phyloP scores from a whole-genome alignment of 2,329 filamentous ascomycete genomes.

The Phaeosphaeriaceae sp. region DNA sequence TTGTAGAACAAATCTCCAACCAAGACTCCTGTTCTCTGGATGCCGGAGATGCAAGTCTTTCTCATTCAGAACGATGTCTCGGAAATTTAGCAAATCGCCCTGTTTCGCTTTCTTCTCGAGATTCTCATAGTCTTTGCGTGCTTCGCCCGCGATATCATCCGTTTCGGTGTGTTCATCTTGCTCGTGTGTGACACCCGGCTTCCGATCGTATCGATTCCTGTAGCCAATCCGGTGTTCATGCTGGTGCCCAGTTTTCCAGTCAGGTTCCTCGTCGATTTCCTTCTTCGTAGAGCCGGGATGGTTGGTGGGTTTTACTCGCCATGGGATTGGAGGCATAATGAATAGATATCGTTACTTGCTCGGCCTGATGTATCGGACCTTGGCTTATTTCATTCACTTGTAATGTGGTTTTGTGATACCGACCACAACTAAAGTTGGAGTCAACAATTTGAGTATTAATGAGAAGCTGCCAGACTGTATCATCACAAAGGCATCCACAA shows the following conservation, averaged over 20 bases:
- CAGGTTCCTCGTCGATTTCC: conserved; percentile 54
- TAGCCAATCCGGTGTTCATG: conserved; percentile 53
- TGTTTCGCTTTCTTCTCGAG: conserved; percentile 31
- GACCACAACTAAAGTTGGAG: no score
- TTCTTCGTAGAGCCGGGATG: conserved; percentile 50
- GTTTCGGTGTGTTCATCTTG: conserved; percentile 34
- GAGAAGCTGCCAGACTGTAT: neutral
- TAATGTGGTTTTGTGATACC: no score
- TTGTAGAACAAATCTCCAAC: conserved; percentile 61
- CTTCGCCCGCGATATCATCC: conserved; percentile 31
- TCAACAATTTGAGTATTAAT: neutral
- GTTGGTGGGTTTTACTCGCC: conserved; percentile 34
- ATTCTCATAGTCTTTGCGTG: conserved; percentile 31
- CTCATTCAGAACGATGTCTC: conserved; percentile 35
- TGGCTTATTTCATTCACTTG: no score
- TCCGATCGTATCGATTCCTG: conserved; percentile 46
- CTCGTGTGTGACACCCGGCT: conserved; percentile 50
- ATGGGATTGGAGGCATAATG: conserved; percentile 39
- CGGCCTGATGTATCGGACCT: neutral
- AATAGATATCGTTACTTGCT: neutral
- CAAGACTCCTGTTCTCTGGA: conserved; percentile 54
- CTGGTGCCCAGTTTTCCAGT: conserved; percentile 46
- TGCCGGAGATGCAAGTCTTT: conserved; percentile 55
- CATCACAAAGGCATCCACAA: neutral
- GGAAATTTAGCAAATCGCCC: conserved; percentile 50